Evolutionary conservation across 2,329 filamentous ascomycete genomes (phyloP).

Genomic region (Thielaviopsis euricoi): DNA sequence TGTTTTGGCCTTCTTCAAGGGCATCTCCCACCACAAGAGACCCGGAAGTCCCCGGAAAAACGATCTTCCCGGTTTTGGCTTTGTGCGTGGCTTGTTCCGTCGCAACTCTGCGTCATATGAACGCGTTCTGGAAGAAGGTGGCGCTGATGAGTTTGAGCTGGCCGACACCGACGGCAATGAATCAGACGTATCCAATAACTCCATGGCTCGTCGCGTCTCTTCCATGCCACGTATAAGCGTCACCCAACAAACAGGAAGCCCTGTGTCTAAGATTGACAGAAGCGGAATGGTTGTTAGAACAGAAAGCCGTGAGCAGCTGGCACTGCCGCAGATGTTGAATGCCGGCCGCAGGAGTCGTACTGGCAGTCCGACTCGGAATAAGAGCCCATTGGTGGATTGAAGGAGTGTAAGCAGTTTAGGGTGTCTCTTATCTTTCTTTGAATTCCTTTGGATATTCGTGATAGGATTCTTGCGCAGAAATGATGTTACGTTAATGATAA

Average conservation of each 20-base stretch:
- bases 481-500: not conserved
- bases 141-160: conserved; percentile 62
- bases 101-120: conserved; percentile 50
- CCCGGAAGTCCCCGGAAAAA: conserved; percentile 24
- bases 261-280: conserved; percentile 35
- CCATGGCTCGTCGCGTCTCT: conserved; percentile 16
- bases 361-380: conserved; percentile 33
- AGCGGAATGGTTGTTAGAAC: conserved; percentile 65
- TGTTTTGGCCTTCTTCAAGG: conserved; percentile 17
- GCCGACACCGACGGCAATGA: conserved; percentile 48
- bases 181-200: conserved; percentile 22
- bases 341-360: conserved; percentile 41
- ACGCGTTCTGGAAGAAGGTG: conserved; percentile 68
- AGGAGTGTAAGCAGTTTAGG: not conserved
- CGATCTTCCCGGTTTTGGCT: conserved; percentile 2
- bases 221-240: conserved; percentile 13
- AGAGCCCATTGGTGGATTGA: conserved; percentile 8
- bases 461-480: not conserved
- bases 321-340: conserved; percentile 37
- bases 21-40: conserved; percentile 24
- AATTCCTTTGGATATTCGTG: not conserved
- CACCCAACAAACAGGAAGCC: not conserved
- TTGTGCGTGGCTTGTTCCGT: conserved; percentile 50
- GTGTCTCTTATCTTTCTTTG: conserved; percentile 1
- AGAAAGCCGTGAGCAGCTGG: conserved; percentile 69